phyloP scores from a whole-genome alignment of 1,284 basidiomycete species.

The Boletellus sp. region DNA sequence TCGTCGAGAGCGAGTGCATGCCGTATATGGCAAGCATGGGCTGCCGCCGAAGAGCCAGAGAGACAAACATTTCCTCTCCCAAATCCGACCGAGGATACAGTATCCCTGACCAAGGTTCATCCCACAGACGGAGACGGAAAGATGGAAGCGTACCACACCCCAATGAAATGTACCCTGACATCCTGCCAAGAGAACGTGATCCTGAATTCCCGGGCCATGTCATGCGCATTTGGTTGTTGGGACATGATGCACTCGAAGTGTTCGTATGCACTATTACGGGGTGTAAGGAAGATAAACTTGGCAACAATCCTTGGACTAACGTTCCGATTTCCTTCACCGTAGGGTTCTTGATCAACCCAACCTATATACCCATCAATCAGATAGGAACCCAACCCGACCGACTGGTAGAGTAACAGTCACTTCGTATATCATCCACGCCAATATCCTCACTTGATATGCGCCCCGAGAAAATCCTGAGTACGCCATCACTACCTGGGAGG shows the following conservation, averaged over 20 bases:
- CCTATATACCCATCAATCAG: slow-evolving; percentile 14
- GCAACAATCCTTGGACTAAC: slow-evolving; percentile 1
- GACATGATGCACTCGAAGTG: slow-evolving; percentile 19
- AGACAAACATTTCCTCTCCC: slow-evolving; percentile 22
- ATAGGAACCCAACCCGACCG: background rate
- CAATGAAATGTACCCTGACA: slow-evolving; percentile 30
- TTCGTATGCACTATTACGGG: slow-evolving; percentile 11
- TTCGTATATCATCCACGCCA: slow-evolving; percentile 31
- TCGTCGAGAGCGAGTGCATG: slow-evolving; percentile 33
- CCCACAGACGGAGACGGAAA: background rate
- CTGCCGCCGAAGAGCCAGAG: slow-evolving; percentile 12
- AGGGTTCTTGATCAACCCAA: slow-evolving; percentile 32
- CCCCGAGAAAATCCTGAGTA: slow-evolving; percentile 33
- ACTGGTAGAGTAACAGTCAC: slow-evolving; percentile 9
- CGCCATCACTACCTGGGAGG: background rate
- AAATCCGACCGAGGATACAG: slow-evolving; percentile 30
- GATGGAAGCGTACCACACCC: slow-evolving; percentile 27
- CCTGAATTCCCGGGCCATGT: slow-evolving; percentile 21
- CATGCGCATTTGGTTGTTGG: slow-evolving; percentile 5
- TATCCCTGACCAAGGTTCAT: slow-evolving; percentile 16
- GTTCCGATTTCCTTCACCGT: slow-evolving; percentile 18
- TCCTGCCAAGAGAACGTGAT: slow-evolving; percentile 19
- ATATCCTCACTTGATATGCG: slow-evolving; percentile 34
- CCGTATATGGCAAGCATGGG: slow-evolving; percentile 25
- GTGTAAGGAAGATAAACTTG: background rate